phyloP scores from a whole-genome alignment of 345 rosid genomes.

The Odontarrhena argentea region DNA sequence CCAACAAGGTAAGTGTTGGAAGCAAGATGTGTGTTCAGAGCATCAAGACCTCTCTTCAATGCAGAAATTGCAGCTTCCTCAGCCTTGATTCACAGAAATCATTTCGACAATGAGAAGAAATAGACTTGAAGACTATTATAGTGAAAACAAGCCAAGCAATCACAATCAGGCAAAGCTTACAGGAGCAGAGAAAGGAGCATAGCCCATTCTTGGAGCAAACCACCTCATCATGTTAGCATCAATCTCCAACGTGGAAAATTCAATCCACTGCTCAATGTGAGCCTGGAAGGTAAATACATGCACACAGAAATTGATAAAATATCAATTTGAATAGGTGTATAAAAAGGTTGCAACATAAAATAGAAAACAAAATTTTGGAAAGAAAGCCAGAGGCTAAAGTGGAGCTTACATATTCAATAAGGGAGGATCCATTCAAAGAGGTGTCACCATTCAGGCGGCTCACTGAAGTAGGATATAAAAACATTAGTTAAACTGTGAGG shows the following conservation, averaged over 20 bases:
- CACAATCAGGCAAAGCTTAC: conserved; percentile 45
- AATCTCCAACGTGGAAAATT: conserved; percentile 76
- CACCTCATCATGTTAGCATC: conserved; percentile 63
- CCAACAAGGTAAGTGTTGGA: conserved; percentile 82
- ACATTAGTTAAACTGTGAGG: background rate
- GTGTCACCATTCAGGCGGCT: conserved; percentile 66
- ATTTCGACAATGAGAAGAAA: conserved; percentile 8
- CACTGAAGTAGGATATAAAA: conserved; percentile 49
- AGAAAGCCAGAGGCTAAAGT: background rate
- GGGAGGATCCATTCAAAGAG: conserved; percentile 65
- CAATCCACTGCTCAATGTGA: conserved; percentile 93
- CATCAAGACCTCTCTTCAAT: conserved; percentile 46
- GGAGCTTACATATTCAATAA: conserved; percentile 68
- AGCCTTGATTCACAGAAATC: conserved; percentile 25
- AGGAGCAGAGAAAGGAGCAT: conserved; percentile 61
- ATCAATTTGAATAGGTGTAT: background rate
- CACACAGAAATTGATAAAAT: background rate
- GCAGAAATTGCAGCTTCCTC: conserved; percentile 42
- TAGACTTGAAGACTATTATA: background rate
- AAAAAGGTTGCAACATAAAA: no score
- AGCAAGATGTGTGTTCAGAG: conserved; percentile 64
- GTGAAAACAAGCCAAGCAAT: background rate
- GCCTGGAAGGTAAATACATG: conserved; percentile 49
- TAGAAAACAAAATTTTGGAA: no score
- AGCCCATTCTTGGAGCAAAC: conserved; percentile 67